phyloP scores from a whole-genome alignment of 352 stramenopile genomes.

The Pythium brassicae region DNA sequence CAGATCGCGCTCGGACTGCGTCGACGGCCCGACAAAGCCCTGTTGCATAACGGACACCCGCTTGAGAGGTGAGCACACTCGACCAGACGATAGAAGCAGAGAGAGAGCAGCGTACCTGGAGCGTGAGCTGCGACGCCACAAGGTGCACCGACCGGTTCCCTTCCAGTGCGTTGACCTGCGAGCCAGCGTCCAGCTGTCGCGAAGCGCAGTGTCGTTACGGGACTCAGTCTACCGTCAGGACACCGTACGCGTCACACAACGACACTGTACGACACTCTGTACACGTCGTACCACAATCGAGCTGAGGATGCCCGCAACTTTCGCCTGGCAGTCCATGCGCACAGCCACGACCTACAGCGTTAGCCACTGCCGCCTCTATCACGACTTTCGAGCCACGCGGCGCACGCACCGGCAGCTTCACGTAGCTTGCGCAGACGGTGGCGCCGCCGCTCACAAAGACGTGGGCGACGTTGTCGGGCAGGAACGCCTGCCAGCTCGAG shows the following conservation, averaged over 20 bases:
- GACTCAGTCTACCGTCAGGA: background rate
- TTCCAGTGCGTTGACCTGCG: slow-evolving; percentile 40
- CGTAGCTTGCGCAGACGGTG: slow-evolving; percentile 45
- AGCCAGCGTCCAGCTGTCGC: slow-evolving; percentile 41
- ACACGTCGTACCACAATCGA: slow-evolving; percentile 33
- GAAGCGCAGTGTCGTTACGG: background rate
- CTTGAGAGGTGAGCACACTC: background rate
- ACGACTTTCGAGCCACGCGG: no score
- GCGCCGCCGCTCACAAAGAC: slow-evolving; percentile 69
- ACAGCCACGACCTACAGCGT: background rate
- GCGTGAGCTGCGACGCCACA: slow-evolving; percentile 34
- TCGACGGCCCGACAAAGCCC: slow-evolving; percentile 50
- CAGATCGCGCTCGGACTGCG: slow-evolving; percentile 29
- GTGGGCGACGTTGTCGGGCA: slow-evolving; percentile 49
- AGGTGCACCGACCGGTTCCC: slow-evolving; percentile 26
- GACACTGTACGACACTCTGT: background rate
- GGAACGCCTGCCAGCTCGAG: slow-evolving; percentile 36
- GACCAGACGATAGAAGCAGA: background rate
- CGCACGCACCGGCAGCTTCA: slow-evolving; percentile 46
- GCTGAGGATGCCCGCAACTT: slow-evolving; percentile 31
- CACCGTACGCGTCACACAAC: background rate
- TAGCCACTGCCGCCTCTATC: no score
- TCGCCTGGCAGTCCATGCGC: slow-evolving; percentile 19
- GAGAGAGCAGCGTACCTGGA: slow-evolving; percentile 25
- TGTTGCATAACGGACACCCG: slow-evolving; percentile 4